Percentiles rank a stretch among this genome's conserved stretches.
These are phyloP conservation scores for Citrus unshiu DNA, from an alignment of 345 rosid species.

Conservation along the genomic window DNA sequence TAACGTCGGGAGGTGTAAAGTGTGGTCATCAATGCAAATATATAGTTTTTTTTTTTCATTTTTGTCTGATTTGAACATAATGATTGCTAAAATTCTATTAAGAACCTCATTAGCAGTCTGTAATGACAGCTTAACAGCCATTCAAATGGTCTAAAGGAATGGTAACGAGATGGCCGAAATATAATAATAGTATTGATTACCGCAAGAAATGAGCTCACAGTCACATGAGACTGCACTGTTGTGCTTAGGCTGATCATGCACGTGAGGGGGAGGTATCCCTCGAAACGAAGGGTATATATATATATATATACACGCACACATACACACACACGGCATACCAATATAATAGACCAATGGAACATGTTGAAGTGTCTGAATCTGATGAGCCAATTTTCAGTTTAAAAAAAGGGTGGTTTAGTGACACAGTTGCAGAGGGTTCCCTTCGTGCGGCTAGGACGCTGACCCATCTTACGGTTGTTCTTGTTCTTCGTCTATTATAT, in stretches of 20 bases:
- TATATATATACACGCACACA: accelerated
- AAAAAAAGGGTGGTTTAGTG: slow-evolving; percentile 7
- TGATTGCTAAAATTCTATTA: slow-evolving; percentile 6
- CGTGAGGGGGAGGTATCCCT: slow-evolving; percentile 27
- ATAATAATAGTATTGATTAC: background rate
- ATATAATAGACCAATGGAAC: background rate
- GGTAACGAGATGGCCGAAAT: background rate
- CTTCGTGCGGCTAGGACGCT: slow-evolving; percentile 74
- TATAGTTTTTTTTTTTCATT: background rate
- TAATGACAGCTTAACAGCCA: slow-evolving; percentile 13
- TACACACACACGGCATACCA: no score
- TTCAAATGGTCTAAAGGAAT: background rate
- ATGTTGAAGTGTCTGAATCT: slow-evolving; percentile 12
- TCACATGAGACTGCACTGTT: background rate
- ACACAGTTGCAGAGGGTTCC: slow-evolving; percentile 30
- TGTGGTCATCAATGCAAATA: background rate
- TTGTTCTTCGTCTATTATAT: background rate
- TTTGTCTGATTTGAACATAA: slow-evolving; percentile 10
- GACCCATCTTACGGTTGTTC: slow-evolving; percentile 11
- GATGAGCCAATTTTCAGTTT: background rate
- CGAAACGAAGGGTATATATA: background rate
- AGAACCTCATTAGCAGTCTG: background rate
- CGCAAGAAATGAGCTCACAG: background rate
- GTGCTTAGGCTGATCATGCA: slow-evolving; percentile 11
- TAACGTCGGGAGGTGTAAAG: slow-evolving; percentile 23